A percentile compares a stretch with the other conserved stretches of the same genome.
phyloP scores from a whole-genome alignment of 768 basidiomycete genomes.

The Mycena filopes region DNA sequence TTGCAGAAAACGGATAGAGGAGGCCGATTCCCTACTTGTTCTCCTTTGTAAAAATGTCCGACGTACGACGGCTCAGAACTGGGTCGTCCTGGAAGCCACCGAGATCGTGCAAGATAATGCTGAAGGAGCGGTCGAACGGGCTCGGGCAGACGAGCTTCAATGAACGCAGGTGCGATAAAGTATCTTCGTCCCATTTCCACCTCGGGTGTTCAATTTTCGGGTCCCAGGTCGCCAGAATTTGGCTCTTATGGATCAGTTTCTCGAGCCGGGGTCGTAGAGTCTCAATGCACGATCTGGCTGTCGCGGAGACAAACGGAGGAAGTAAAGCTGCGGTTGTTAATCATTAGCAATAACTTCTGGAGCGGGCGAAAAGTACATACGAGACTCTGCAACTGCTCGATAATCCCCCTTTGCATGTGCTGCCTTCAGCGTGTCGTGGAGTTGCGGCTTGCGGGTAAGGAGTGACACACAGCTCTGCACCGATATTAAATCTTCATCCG shows the following conservation, averaged over 20 bases:
- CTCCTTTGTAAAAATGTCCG: too few species aligned
- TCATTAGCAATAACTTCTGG: too few species aligned
- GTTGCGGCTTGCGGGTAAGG: too few species aligned
- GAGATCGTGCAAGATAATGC: not conserved
- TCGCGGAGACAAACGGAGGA: not conserved
- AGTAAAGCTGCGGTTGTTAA: too few species aligned
- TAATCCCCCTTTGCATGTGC: too few species aligned
- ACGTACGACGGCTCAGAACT: not conserved
- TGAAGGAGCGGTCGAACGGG: not conserved
- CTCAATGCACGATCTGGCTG: not conserved
- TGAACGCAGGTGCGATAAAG: not conserved
- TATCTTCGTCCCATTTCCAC: not conserved
- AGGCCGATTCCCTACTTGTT: too few species aligned
- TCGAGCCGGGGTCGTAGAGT: not conserved
- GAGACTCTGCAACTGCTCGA: too few species aligned
- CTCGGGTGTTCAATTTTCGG: not conserved
- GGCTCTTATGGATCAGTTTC: not conserved
- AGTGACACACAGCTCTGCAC: too few species aligned
- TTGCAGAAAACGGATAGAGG: too few species aligned
- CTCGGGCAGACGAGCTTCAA: not conserved
- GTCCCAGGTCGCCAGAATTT: not conserved
- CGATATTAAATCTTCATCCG: too few species aligned
- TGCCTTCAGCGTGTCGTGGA: too few species aligned
- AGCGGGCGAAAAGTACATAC: too few species aligned
- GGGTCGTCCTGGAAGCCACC: not conserved